A percentile compares a stretch with the other conserved stretches of the same genome.
Conservation (phyloP, 257 asterid genomes). For the Solanum sparsipilum region DNA sequence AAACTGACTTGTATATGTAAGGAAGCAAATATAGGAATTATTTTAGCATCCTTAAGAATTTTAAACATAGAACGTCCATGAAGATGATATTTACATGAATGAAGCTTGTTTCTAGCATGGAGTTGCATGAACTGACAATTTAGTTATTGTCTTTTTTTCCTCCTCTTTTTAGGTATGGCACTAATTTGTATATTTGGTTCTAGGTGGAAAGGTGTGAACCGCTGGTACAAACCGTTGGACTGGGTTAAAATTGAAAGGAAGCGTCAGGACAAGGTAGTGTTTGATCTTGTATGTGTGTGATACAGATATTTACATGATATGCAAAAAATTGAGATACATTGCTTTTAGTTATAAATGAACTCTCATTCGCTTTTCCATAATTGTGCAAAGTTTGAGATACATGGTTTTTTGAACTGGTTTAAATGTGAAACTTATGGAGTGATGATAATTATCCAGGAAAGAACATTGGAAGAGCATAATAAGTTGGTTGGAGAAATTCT, state of each 20-base stretch:
- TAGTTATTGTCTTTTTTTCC: background rate
- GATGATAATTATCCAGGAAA: conserved; percentile 32
- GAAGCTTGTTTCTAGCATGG: background rate
- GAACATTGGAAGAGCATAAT: conserved; percentile 55
- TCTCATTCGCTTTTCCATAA: background rate
- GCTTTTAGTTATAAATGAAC: background rate
- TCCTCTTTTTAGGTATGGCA: background rate
- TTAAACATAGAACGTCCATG: background rate
- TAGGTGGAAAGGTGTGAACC: conserved; percentile 80
- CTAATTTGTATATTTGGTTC: background rate
- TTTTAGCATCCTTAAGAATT: background rate
- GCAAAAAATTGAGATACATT: background rate
- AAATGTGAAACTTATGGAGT: background rate
- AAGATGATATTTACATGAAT: background rate
- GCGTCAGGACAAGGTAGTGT: conserved; percentile 72
- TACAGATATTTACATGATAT: background rate
- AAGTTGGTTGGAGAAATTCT: conserved; percentile 49
- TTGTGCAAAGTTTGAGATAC: background rate
- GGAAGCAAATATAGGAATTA: background rate
- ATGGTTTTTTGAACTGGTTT: background rate
- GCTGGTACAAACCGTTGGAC: conserved; percentile 47
- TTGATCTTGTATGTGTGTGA: background rate
- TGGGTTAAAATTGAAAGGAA: conserved; percentile 70
- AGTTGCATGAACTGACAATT: background rate
- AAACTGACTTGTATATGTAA: background rate